Evolutionary conservation across 2,329 filamentous ascomycete species (phyloP).

Genomic region (Coniochaeta ligniaria): DNA sequence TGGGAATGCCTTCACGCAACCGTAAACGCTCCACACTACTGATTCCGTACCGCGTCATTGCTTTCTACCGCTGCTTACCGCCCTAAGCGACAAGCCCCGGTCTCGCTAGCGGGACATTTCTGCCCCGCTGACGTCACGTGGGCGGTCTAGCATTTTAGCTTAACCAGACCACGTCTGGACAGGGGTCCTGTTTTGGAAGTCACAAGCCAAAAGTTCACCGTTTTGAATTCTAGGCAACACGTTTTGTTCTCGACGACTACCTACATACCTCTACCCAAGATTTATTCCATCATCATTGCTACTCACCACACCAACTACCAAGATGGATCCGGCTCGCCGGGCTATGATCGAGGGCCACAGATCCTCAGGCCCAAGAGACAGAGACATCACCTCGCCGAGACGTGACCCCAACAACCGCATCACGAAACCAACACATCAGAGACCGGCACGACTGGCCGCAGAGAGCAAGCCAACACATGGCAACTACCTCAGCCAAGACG

Average conservation of each 20-base stretch:
- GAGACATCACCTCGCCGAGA: conserved; percentile 48
- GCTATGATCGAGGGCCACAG: conserved; percentile 45
- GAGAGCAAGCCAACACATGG: conserved; percentile 17
- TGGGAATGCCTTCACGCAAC: no score
- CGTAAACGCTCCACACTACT: neutral
- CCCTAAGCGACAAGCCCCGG: neutral
- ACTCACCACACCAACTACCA: neutral
- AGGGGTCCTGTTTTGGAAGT: no score
- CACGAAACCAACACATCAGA: conserved; percentile 38
- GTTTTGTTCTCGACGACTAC: no score
- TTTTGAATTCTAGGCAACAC: no score
- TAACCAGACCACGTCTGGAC: neutral
- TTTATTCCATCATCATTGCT: neutral
- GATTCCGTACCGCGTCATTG: neutral
- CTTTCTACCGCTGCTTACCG: neutral
- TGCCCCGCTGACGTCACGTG: conserved; percentile 2
- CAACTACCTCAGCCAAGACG: conserved; percentile 62
- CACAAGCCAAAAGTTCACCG: no score
- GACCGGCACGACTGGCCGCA: conserved; percentile 13
- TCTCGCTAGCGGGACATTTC: neutral
- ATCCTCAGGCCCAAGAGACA: conserved; percentile 26
- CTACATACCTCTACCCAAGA: no score
- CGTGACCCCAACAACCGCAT: conserved; percentile 49
- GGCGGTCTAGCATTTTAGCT: neutral
- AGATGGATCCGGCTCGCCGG: conserved; percentile 48